Percentiles rank a stretch among this genome's conserved stretches.
Conservation (phyloP, 2,329 filamentous ascomycete species). For the Aureobasidium lini region DNA sequence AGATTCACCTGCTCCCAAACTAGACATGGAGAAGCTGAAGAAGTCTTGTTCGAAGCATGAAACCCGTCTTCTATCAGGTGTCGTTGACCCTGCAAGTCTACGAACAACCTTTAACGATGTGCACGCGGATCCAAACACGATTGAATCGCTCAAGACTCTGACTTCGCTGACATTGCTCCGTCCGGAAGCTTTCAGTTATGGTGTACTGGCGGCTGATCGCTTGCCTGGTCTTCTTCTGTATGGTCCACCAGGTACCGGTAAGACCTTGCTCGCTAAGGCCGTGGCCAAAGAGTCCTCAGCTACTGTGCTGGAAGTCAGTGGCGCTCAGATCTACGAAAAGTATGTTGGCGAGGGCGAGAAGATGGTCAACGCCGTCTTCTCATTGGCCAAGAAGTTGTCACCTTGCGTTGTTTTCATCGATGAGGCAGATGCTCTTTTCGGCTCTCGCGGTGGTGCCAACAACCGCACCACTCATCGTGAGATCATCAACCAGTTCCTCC, state of each 20-base stretch:
- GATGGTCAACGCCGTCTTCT: conserved; percentile 88
- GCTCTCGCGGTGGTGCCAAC: conserved; percentile 59
- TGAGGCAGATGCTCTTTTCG: conserved; percentile 88
- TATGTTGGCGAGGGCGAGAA: conserved; percentile 96
- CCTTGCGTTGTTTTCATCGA: conserved; percentile 96
- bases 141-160: conserved; percentile 79
- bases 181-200: conserved; percentile 93
- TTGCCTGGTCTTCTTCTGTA: conserved; percentile 95
- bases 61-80: conserved; percentile 70
- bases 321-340: conserved; percentile 90
- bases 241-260: conserved; percentile 82
- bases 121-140: conserved; percentile 71
- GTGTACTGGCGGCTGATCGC: conserved; percentile 81
- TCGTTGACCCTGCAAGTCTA: conserved; percentile 75
- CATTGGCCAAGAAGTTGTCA: conserved; percentile 72
- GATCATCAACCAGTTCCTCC: conserved; percentile 91
- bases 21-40: conserved; percentile 41
- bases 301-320: conserved; percentile 73
- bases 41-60: conserved; percentile 67
- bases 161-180: conserved; percentile 80
- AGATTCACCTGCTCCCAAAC: neutral
- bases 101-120: conserved; percentile 83
- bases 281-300: conserved; percentile 60
- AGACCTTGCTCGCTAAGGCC: conserved; percentile 67
- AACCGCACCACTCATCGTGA: conserved; percentile 71